Base-by-base conservation (phyloP, 768 basidiomycete genomes). In the Phanerodontia chrysosporium region DNA sequence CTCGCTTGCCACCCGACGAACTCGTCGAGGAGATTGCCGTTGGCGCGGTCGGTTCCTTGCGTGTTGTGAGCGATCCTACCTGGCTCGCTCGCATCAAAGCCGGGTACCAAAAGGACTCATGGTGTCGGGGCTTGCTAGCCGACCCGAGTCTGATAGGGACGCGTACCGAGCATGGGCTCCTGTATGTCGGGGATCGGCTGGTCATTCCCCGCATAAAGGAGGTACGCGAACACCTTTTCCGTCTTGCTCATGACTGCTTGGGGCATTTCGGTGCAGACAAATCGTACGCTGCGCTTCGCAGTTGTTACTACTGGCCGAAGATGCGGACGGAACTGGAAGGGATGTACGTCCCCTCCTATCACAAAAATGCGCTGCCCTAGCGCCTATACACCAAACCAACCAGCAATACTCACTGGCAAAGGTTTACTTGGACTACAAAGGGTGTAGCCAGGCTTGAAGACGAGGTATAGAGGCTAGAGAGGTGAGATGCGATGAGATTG, bases 341-440 rank as follows among this genome's bases (percentile, higher is more conserved):
- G 0, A 35, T 61, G 18, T 75, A 76, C 12, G 70, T 77, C 0
- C 63, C 70, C 59, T 72, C n/a, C n/a, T n/a, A n/a, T n/a, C n/a
- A n/a, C n/a, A n/a, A n/a, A n/a, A n/a, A n/a, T n/a, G n/a, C n/a
- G n/a, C n/a, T n/a, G n/a, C n/a, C n/a, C n/a, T n/a, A n/a, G n/a
- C n/a, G n/a, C n/a, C n/a, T n/a, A n/a, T n/a, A n/a, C n/a, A n/a
- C n/a, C n/a, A n/a, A n/a, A n/a, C n/a, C n/a, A n/a, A n/a, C n/a
- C n/a, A n/a, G n/a, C n/a, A n/a, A n/a, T n/a, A n/a, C n/a, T n/a
- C n/a, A n/a, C n/a, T n/a, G n/a, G n/a, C n/a, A n/a, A n/a, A n/a
- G n/a, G n/a, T n/a, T n/a, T n/a, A n/a, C n/a, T n/a, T n/a, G n/a
- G n/a, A n/a, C n/a, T n/a, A n/a, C n/a, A n/a, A n/a, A n/a, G n/a